Base-by-base conservation (phyloP, 192 early-diverging fungal genomes). In the Phlyctochytrium planicorne region DNA sequence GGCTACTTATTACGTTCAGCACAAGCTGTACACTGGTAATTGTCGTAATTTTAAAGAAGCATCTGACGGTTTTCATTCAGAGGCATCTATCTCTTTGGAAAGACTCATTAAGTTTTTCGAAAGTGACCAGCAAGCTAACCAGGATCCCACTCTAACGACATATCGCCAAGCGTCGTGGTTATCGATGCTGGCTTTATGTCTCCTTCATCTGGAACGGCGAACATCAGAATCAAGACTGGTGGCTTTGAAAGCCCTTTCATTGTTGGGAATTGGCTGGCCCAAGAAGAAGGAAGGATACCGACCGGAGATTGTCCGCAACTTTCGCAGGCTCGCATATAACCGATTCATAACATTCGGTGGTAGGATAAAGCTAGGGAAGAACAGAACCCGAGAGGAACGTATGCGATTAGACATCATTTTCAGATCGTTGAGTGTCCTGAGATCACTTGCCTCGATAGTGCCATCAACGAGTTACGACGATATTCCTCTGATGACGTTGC, bases 101-200 rank as follows among this genome's bases (percentile, higher is more conserved):
- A 57, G 36, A 27, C 30, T 72, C 6, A 72, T 72, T 33, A 63
- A 66, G 20, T 37, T 72, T 35, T 67, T 52, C 59, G 70, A 72
- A 34, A 33, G 24, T 10, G 70, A 72, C 35, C 56, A 37, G 35
- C 36, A 65, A 20, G 57, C 36, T 30, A 66, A 34, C 29, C 52
- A 65, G 3, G 23, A 27, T 6, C 40, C 25, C 25, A 20, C 62
- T 24, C 30, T 34, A 1, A 66, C 35, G 31, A 29, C 35, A 16
- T 30, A 53, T 3, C 31, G 70, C 17, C 70, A 66, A 50, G 63
- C 70, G 20, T 12, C 34, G 3, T 72, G 70, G 70, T 72, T 66
- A 60, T 66, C 70, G 20, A 55, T 64, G 3, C 50, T 72, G 1
- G 70, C 57, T 12, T 12, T 60, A 40, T 50, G 64, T 62, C 2